Base-by-base conservation (phyloP, 139 green algal species). In the Closterium sp. region DNA sequence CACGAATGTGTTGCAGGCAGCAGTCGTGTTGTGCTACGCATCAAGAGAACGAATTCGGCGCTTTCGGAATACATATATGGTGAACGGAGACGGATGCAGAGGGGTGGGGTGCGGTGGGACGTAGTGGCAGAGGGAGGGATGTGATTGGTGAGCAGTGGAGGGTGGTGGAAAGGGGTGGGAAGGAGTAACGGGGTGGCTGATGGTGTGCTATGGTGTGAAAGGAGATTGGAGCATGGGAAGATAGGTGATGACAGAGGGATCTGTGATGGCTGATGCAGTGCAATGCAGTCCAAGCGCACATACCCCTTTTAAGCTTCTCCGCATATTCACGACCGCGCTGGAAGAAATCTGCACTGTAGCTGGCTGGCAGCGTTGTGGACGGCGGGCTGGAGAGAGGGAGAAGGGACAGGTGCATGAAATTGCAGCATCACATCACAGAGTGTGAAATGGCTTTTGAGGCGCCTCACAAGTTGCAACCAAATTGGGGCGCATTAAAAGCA, bases 331-430 rank as follows among this genome's bases (percentile, higher is more conserved):
- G 30, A 2, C 91, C 91, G 13, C 91, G 88, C 38, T 94, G 91
- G 31, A 93, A 93, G 91, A 92, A 94, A 70, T 94, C 91, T 88
- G 91, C 91, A 50, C 91, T 94, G 84, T 88, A 94, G 30, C 91
- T 94, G 24, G 91, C 91, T 30, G 91, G 91, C 45, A 94, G 70
- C 24, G 42, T 94, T 0, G 91, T 86, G 29, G 45, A 50, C 17
- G 89, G 88, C 5, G 88, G 50, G 29, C 89, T 86, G 73, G 24
- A 86, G 42, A 19, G 45, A 13, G 45, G 45, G 5, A 4, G 45
- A 13, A 19, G 45, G 45, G 5, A 70, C 10, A 70, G 45, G 45
- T 4, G 45, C 3, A 4, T 19, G 3, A 70, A 70, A 70, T 19
- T 70, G 45, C 45, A 4, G 45, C 42, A 62, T 62, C 5, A 5